A percentile compares a stretch with the other conserved stretches of the same genome.
Conservation (phyloP, 163 green algal species). For the Scenedesmus sp. region DNA sequence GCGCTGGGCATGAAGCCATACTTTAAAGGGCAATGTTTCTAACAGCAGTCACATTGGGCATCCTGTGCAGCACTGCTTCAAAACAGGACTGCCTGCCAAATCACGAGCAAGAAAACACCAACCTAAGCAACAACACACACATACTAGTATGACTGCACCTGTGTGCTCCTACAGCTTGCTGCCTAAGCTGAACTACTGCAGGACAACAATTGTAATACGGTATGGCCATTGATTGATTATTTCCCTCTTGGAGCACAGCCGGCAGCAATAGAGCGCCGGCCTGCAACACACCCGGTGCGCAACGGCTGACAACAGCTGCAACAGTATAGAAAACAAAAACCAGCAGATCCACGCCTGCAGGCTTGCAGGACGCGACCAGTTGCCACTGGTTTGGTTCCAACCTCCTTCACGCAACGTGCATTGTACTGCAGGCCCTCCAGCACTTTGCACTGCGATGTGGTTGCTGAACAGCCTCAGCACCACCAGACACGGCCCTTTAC, state of each 20-base stretch:
- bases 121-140: neutral
- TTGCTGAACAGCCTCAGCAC: neutral
- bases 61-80: neutral
- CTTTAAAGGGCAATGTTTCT: neutral
- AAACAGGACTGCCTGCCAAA: neutral
- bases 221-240: neutral
- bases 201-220: neutral
- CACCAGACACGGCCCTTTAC: neutral
- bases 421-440: neutral
- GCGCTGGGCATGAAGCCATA: neutral
- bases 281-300: neutral
- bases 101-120: neutral
- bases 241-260: neutral
- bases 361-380: neutral
- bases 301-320: neutral
- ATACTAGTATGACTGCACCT: neutral
- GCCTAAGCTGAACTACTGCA: neutral
- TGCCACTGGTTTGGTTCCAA: neutral
- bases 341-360: neutral
- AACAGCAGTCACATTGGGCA: neutral
- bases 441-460: neutral
- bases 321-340: neutral
- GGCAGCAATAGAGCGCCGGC: neutral
- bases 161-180: neutral
- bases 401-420: neutral